phyloP scores from a whole-genome alignment of 2,329 filamentous ascomycete genomes.

The Calonectria multiphialidica region DNA sequence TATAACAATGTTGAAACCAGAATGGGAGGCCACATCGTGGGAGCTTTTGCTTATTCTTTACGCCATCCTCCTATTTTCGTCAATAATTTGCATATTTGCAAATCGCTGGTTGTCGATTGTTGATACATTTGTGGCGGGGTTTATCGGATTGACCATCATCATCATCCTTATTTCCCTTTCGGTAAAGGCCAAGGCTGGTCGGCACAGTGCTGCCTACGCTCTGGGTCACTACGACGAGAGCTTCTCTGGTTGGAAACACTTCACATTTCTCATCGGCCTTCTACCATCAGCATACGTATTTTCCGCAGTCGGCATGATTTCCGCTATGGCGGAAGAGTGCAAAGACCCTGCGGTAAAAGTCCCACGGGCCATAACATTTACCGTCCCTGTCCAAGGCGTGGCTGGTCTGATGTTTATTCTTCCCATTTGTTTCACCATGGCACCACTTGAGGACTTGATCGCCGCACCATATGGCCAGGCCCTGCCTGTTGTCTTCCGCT shows the following conservation, averaged over 20 bases:
- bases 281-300: slow-evolving; percentile 55
- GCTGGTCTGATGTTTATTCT: slow-evolving; percentile 69
- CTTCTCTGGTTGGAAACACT: slow-evolving; percentile 74
- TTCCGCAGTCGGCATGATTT: slow-evolving; percentile 61
- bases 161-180: slow-evolving; percentile 77
- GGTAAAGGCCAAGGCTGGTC: slow-evolving; percentile 69
- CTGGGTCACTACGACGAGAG: slow-evolving; percentile 76
- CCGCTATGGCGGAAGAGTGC: slow-evolving; percentile 68
- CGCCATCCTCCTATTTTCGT: slow-evolving; percentile 71
- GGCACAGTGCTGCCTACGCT: slow-evolving; percentile 72
- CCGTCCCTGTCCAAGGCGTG: slow-evolving; percentile 71
- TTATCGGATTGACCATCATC: slow-evolving; percentile 75
- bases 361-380: slow-evolving; percentile 74
- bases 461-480: slow-evolving; percentile 77
- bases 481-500: slow-evolving; percentile 80
- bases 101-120: slow-evolving; percentile 68
- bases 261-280: slow-evolving; percentile 66
- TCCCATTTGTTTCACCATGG: slow-evolving; percentile 80
- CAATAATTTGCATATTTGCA: slow-evolving; percentile 74
- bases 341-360: slow-evolving; percentile 68
- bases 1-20: slow-evolving; percentile 70
- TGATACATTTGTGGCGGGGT: slow-evolving; percentile 77
- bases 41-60: slow-evolving; percentile 81
- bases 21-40: slow-evolving; percentile 70
- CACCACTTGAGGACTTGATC: slow-evolving; percentile 72